These are phyloP conservation scores for Arachis hypogaea DNA, from an alignment of 306 rosid genomes.

Conservation along the genomic window DNA sequence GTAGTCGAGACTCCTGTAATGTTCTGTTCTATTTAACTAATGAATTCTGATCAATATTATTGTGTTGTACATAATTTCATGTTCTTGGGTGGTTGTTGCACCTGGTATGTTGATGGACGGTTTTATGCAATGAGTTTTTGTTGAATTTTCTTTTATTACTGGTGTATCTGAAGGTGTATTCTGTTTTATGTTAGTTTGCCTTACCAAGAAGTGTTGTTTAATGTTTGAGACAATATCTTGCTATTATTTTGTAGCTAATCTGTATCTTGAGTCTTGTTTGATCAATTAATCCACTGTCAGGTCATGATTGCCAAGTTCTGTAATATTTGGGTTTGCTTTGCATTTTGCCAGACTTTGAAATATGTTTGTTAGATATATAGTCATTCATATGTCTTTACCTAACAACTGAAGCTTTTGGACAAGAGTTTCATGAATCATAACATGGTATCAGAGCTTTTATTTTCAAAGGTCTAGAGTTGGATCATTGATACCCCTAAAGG, in stretches of 20 bases:
- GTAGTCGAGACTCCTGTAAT: conserved; percentile 85
- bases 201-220: conserved; percentile 6
- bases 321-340: background rate
- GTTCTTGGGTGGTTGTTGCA: conserved; percentile 14
- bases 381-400: too few relatives aligned
- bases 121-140: background rate
- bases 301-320: conserved; percentile 6
- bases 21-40: conserved; percentile 24
- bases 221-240: background rate
- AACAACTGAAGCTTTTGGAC: too few relatives aligned
- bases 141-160: conserved; percentile 5
- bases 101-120: background rate
- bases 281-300: background rate
- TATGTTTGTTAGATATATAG: too few relatives aligned
- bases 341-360: conserved; percentile 1
- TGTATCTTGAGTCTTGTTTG: background rate
- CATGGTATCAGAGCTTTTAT: too few relatives aligned
- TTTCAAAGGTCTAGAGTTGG: too few relatives aligned
- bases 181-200: conserved; percentile 14
- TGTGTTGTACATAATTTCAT: background rate
- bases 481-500: too few relatives aligned
- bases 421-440: too few relatives aligned
- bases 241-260: background rate
- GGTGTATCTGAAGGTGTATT: background rate
- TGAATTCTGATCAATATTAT: background rate